Base-by-base conservation (phyloP, 768 basidiomycete genomes). In the Lyophyllum semitale region DNA sequence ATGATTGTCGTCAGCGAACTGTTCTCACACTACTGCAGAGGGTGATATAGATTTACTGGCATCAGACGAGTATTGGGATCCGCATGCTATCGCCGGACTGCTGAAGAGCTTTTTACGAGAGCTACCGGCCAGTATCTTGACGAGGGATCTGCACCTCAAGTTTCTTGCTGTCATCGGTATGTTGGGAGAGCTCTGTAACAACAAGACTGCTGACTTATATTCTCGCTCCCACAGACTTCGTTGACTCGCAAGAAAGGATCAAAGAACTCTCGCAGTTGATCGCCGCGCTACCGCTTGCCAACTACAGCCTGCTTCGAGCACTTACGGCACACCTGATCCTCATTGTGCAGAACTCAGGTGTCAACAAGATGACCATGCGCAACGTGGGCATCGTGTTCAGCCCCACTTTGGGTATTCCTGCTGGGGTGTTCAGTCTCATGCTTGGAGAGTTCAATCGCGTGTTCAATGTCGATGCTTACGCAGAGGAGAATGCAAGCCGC, bases 341-440 rank as follows among this genome's bases (percentile, higher is more conserved):
- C 41, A 91, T 99, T 63, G 94, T 98, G 42, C 89, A 93, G 71
- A 95, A 98, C 67, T 84, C 94, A 17, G 64, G 80, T 40, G 74
- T 89, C 55, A 97, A 97, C 84, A 98, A 95, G 78, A 99, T 99
- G 97, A 95, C 91, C 38, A 88, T 98, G 84, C 87, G 96, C 43
- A 99, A 99, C 68, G 93, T 99, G 25, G 95, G 96, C 17, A 98
- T 99, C 57, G 96, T 98, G 22, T 98, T 98, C 74, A 95, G 94
- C 60, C 97, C 97, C 2, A 98, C 97, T 0, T 78, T 99, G 12
- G 95, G 94, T 41, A 97, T 99, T 63, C 96, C 96, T n/a, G 96
- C 96, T 3, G 93, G 93, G 7, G 91, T 98, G 40, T 95, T 98
- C 72, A 94, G 92, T 66, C 74, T 97, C 59, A 93, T 98, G 87